These are phyloP conservation scores for Backusella liffmaniae DNA, from an alignment of 192 early-diverging fungal genomes.

Conservation along the genomic window DNA sequence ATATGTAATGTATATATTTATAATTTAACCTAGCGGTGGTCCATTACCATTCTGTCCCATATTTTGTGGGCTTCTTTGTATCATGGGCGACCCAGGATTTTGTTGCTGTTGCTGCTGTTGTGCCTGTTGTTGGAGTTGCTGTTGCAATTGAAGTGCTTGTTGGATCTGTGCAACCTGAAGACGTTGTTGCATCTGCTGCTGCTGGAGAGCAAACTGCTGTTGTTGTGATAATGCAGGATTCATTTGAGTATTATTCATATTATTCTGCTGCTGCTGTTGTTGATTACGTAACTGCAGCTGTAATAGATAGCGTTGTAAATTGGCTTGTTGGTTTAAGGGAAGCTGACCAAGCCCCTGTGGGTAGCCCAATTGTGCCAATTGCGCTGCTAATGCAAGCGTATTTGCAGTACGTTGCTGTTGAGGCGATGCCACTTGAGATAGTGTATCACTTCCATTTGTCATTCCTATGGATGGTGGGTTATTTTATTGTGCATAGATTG, in stretches of 20 bases:
- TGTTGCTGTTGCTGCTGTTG: constrained; percentile 28
- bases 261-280: constrained; percentile 11
- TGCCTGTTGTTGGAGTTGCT: constrained; percentile 25
- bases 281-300: constrained; percentile 36
- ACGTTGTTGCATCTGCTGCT: constrained; percentile 17
- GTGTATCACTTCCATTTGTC: not conserved
- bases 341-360: constrained; percentile 17
- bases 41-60: constrained; percentile 13
- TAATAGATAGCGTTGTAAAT: constrained; percentile 34
- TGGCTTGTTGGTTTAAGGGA: constrained; percentile 22
- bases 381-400: constrained; percentile 27
- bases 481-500: not conserved
- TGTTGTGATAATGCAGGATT: constrained; percentile 3
- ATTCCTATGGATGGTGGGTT: not conserved
- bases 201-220: constrained; percentile 17
- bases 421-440: not conserved
- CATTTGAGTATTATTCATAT: not conserved
- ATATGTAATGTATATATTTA: not conserved
- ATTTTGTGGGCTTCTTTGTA: constrained; percentile 22
- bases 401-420: constrained; percentile 19
- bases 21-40: not conserved
- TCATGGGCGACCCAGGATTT: not conserved
- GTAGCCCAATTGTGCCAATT: constrained; percentile 34
- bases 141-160: constrained; percentile 31
- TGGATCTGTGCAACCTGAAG: constrained; percentile 18